Percentiles rank a stretch among this genome's conserved stretches.
Evolutionary conservation across 352 stramenopile genomes (phyloP).

Genomic region (Phytophthora ohioensis): DNA sequence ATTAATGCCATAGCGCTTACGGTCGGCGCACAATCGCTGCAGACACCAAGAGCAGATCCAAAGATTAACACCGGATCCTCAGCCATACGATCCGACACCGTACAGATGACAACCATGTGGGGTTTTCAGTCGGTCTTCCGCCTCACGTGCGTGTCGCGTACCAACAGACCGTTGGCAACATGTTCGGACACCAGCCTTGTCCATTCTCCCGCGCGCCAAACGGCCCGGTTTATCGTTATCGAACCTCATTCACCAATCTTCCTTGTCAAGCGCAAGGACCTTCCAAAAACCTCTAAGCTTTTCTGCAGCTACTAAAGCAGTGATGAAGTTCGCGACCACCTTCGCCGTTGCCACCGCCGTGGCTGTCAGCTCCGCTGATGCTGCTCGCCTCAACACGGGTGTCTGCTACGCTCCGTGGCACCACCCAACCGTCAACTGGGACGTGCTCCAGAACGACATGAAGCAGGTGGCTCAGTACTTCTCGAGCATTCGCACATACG

Average conservation of each 20-base stretch:
- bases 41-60: constrained; percentile 20
- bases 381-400: constrained; percentile 26
- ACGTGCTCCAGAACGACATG: constrained; percentile 50
- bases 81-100: constrained; percentile 29
- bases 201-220: not conserved
- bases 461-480: constrained; percentile 54
- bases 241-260: constrained; percentile 26
- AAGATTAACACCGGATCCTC: constrained; percentile 25
- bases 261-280: constrained; percentile 29
- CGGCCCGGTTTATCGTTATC: not conserved
- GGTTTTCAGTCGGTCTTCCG: constrained; percentile 9
- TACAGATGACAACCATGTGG: constrained; percentile 35
- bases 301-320: constrained; percentile 37
- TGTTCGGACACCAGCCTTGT: not conserved
- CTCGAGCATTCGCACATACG: constrained; percentile 66
- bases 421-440: constrained; percentile 45
- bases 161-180: constrained; percentile 13
- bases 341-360: constrained; percentile 15
- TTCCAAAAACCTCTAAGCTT: constrained; percentile 20
- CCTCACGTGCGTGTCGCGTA: constrained; percentile 20
- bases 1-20: constrained; percentile 4
- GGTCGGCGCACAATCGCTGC: constrained; percentile 14
- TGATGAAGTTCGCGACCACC: constrained; percentile 26
- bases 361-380: constrained; percentile 15
- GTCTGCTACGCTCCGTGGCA: constrained; percentile 74